Conservation (phyloP, 2,329 filamentous ascomycete genomes). For the Neonectria ditissima region DNA sequence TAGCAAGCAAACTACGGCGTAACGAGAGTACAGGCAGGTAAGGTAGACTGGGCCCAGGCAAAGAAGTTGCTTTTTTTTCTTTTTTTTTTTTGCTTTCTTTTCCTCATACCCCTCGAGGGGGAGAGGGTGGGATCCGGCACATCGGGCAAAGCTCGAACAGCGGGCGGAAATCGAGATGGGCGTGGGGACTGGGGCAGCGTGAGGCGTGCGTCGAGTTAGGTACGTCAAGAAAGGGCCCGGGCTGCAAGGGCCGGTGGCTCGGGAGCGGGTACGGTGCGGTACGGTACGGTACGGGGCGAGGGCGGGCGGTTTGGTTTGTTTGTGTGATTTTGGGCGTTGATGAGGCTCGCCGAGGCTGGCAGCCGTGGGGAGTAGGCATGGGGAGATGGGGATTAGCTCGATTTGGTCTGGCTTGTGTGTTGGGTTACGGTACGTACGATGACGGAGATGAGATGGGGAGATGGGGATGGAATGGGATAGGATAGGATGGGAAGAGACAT, state of each 20-base stretch:
- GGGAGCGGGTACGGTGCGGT: slow-evolving; percentile 40
- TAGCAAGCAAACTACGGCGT: slow-evolving; percentile 40
- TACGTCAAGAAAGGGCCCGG: slow-evolving; percentile 38
- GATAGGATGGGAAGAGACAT: not conserved
- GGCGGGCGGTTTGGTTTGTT: slow-evolving; percentile 20
- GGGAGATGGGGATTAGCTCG: slow-evolving; percentile 2
- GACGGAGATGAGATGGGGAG: slow-evolving; percentile 2
- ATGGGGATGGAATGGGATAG: not conserved
- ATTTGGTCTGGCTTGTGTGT: slow-evolving; percentile 9
- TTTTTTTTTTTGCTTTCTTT: too few species aligned
- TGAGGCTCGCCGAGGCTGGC: slow-evolving; percentile 16
- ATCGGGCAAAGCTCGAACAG: slow-evolving; percentile 39
- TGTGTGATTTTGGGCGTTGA: slow-evolving; percentile 21
- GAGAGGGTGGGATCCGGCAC: slow-evolving; percentile 44
- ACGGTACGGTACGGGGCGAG: slow-evolving; percentile 29
- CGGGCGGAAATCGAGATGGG: slow-evolving; percentile 29
- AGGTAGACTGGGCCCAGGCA: slow-evolving; percentile 37
- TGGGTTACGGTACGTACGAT: slow-evolving; percentile 5
- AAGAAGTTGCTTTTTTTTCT: slow-evolving; percentile 43
- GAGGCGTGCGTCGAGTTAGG: slow-evolving; percentile 36
- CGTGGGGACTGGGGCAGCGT: slow-evolving; percentile 28
- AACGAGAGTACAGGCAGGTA: slow-evolving; percentile 32
- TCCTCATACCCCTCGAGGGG: slow-evolving; percentile 35
- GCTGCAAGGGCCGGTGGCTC: slow-evolving; percentile 40
- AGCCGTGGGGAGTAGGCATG: slow-evolving; percentile 2